Evolutionary conservation across 768 basidiomycete species (phyloP).

Genomic region (Termitomyces sp.): DNA sequence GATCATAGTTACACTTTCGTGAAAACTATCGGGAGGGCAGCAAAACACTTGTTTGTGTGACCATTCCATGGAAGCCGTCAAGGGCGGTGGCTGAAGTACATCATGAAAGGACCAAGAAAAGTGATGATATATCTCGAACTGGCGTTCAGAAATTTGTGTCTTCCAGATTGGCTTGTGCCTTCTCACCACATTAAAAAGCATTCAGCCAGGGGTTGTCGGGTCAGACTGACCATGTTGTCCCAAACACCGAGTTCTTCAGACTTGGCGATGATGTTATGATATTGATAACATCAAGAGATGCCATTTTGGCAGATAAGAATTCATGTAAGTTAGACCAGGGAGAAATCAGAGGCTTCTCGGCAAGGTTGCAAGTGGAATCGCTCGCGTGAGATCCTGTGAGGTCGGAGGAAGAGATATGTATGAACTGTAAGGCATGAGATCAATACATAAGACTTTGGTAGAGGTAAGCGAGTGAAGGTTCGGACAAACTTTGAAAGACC

Average conservation of each 20-base stretch:
- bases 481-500: too few relatives aligned
- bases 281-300: background rate
- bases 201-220: background rate
- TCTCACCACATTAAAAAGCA: background rate
- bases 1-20: too few relatives aligned
- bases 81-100: background rate
- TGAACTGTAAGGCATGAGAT: too few relatives aligned
- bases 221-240: background rate
- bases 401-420: background rate
- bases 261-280: background rate
- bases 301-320: background rate
- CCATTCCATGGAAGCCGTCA: background rate
- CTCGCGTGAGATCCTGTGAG: background rate
- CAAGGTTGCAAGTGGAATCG: background rate
- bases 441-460: too few relatives aligned
- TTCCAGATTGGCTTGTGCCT: background rate
- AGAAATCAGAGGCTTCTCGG: conserved; percentile 2
- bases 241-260: background rate
- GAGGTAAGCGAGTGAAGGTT: too few relatives aligned
- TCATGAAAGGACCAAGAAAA: background rate
- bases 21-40: background rate
- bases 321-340: background rate
- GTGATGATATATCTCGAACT: background rate
- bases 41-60: background rate
- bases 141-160: too few relatives aligned